Evolutionary conservation across 208 protist species (phyloP).

Genomic region (Leishmania martiniquensis): DNA sequence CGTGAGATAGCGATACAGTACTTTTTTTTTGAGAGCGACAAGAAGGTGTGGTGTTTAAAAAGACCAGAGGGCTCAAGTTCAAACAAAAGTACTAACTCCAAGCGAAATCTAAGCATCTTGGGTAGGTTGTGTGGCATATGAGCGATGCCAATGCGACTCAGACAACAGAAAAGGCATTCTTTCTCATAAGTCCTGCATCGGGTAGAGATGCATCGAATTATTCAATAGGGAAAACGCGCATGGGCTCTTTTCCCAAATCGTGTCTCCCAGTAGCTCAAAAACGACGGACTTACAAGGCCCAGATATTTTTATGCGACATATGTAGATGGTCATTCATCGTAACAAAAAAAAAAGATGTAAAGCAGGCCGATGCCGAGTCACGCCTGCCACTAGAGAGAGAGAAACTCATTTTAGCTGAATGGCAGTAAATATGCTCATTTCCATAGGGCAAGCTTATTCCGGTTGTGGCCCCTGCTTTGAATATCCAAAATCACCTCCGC

Average conservation of each 20-base stretch:
- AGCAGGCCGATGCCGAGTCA: not conserved
- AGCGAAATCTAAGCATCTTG: not conserved
- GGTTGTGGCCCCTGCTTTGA: conserved; percentile 70
- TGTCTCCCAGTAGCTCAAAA: not conserved
- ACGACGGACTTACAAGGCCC: too few relatives aligned
- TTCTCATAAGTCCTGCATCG: not conserved
- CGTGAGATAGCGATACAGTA: too few relatives aligned
- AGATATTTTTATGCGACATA: not conserved
- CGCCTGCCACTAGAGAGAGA: not conserved
- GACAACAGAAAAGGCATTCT: not conserved
- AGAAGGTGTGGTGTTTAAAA: not conserved
- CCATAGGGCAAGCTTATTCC: conserved; percentile 65
- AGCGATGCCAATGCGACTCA: not conserved
- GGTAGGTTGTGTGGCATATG: not conserved
- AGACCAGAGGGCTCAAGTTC: not conserved
- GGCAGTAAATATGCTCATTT: conserved; percentile 9
- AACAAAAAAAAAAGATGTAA: conserved; percentile 3
- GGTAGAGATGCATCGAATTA: not conserved
- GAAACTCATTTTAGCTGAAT: not conserved
- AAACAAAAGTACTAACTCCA: not conserved
- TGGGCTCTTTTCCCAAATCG: not conserved
- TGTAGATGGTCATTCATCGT: not conserved
- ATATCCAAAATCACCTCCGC: conserved; percentile 66
- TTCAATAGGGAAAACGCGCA: not conserved
- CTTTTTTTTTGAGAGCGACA: not conserved